Evolutionary conservation across 2,329 filamentous ascomycete species (phyloP), one percentile per base, ranked within the genome.

Genomic region (Pseudogymnoascus sp.): DNA sequence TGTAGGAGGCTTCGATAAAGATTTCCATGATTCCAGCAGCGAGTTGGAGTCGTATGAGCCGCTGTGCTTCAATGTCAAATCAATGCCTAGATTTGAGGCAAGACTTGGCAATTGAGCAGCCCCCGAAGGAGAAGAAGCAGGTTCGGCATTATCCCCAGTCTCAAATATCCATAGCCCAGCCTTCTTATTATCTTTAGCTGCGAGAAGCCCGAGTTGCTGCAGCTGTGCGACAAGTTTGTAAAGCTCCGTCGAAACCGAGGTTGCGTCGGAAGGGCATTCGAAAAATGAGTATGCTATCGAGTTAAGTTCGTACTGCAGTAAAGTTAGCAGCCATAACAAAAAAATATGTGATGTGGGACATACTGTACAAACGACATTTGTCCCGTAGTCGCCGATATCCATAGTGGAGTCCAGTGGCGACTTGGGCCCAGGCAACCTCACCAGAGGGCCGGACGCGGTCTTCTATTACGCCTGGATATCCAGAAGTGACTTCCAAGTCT

Each of bases 301-400:
- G 59, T 70, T 66, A 63, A 71, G 71, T 61, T 70, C 69, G 64
- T 69, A 72, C 72, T 74, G 28, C 18, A 25, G 46, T 37, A 31
- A 23, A 43, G n/a, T 64, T 11, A 63, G 36, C 37, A 28, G 5
- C 56, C 4, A 59, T 28, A 53, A 16, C 6, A 11, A 11, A 18
- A 40, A 40, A 3, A 23, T 31, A 40, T n/a, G 23, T 16, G 28
- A 67, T 68, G 65, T 59, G 23, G 7, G n/a, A 63, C 66, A n/a
- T 66, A 75, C 73, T 67, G 68, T 71, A 62, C 68, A 72, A 66
- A 75, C 66, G 63, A 73, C 69, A 68, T 74, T 75, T 31, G 73
- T 74, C 49, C 65, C 64, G 64, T 71, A 73, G 49, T 75, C 72
- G 25, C 72, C 69, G 63, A 68, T 69, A 64, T 75, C 73, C 73